These are phyloP conservation scores for Lodderomyces orthopsilosis DNA, from an alignment of 1,139 yeast genomes.

Conservation along the genomic window DNA sequence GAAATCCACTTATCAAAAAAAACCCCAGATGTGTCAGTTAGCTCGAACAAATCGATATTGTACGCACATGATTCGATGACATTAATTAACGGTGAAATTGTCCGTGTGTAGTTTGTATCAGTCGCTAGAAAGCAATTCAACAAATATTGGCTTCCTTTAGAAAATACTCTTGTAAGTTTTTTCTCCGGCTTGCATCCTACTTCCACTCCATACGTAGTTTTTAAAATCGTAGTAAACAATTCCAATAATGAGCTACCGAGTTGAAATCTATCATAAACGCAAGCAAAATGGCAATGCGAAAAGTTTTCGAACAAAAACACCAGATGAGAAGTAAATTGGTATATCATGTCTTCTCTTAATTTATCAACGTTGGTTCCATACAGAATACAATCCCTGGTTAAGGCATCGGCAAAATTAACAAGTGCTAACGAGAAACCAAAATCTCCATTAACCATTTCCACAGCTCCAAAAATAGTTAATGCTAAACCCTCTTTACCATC, in stretches of 20 bases:
- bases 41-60: slow-evolving; percentile 35
- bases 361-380: slow-evolving; percentile 37
- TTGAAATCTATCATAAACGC: slow-evolving; percentile 56
- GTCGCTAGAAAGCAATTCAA: slow-evolving; percentile 57
- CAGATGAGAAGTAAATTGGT: slow-evolving; percentile 55
- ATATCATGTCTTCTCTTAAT: slow-evolving; percentile 54
- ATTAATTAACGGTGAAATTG: slow-evolving; percentile 55
- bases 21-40: slow-evolving; percentile 41
- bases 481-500: slow-evolving; percentile 72
- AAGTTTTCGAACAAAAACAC: slow-evolving; percentile 73
- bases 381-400: slow-evolving; percentile 54
- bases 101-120: slow-evolving; percentile 47
- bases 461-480: slow-evolving; percentile 61
- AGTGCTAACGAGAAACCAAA: slow-evolving; percentile 63
- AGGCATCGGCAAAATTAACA: slow-evolving; percentile 50
- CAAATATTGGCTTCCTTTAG: slow-evolving; percentile 42
- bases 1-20: slow-evolving; percentile 46
- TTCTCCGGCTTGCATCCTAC: slow-evolving; percentile 33
- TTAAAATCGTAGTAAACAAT: slow-evolving; percentile 55
- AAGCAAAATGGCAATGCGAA: slow-evolving; percentile 62
- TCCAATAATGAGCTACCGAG: slow-evolving; percentile 59
- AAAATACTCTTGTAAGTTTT: slow-evolving; percentile 50
- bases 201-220: slow-evolving; percentile 58
- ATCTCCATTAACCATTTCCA: slow-evolving; percentile 68
- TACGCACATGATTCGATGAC: slow-evolving; percentile 49